Evolutionary conservation across 306 rosid genomes (phyloP), one percentile per base, ranked within the genome.

Genomic region (Echinosophora koreensis): DNA sequence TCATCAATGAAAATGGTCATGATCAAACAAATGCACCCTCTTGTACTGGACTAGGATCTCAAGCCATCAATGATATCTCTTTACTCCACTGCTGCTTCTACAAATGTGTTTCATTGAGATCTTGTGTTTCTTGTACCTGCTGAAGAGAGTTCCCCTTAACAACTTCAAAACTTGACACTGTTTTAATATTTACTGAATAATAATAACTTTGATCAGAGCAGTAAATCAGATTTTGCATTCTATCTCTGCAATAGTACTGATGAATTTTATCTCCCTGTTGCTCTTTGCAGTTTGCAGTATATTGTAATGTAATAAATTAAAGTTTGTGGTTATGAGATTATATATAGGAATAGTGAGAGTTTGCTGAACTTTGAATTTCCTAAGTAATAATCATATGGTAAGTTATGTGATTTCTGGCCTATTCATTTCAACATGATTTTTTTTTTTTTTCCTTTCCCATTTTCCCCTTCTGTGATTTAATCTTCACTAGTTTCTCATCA

Each of bases 141-240:
- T 17, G 52, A 66, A 62, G 71, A 80, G 83, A 80, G 87, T 84
- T 84, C 85, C 87, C 85, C 85, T 59, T 59, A 16, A 5, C 68
- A 77, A 84, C 85, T 84, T 80, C 85, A 80, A 84, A 47, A 66
- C 41, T 16, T 8, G 61, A 22, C 46, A 14, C 69, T 66, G 52
- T 71, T 60, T 47, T 28, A 28, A 32, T 80, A 5, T 32, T 69
- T 49, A 50, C 34, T 42, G 2, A 38, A 51, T 57, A 2, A n/a
- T n/a, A n/a, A n/a, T n/a, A n/a, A n/a, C n/a, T n/a, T n/a, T n/a
- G n/a, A n/a, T n/a, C n/a, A 76, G 27, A 30, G 32, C 32, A 41
- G 30, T 27, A 27, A 30, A 8, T 76, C 15, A 38, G 15, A 5
- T 60, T 52, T 69, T 75, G 49, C 54, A 41, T 50, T 30, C 27